Evolutionary conservation across 169 alveolate genomes (phyloP), one percentile per base, ranked within the genome.

Genomic region (Perkinsus olseni): DNA sequence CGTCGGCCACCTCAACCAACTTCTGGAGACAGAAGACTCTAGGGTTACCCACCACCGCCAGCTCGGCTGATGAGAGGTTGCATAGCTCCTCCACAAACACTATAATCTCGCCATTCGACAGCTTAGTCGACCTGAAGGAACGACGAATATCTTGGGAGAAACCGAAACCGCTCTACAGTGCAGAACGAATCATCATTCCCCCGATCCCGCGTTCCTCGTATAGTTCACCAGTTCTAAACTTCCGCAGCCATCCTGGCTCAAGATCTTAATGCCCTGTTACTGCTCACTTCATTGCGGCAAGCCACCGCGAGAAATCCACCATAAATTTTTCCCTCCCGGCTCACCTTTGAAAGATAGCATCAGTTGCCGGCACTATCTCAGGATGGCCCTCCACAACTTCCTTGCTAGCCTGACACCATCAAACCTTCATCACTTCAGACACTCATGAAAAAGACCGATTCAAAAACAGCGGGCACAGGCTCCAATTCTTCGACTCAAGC

Each of bases 1-100:
- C 94, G 93, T 97, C 98, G 11, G 99, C 97, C 0, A 97, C 98
- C 94, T 97, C 98, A 0, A 97, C 98, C 20, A 98, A 93, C 93
- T 96, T 97, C 92, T 97, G 97, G 39, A 98, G 96, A 62, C 96
- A 94, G 95, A 97, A 98, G 91, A 96, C 95, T 92, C 97, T 96
- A 39, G 98, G 97, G 92, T 95, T 92, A 11, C 94, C 96, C 24
- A 93, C 93, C 38, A 94, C 95, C 45, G 93, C 93, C 8, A 97
- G 94, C 92, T 97, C 98, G 82, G 94, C 97, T 91, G 94, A 95
- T 0, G 98, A 95, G 38, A 96, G 95, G 45, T 94, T 95, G 92
- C 98, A 96, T 40, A 97, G 94, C 17, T 95, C 92, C 90, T 92
- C 92, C 4, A 97, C 97, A 92, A 97, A 97, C 90, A 96, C 98